Percentiles rank a stretch among this genome's conserved stretches.
Evolutionary conservation across 2,329 filamentous ascomycete species (phyloP).

Genomic region (Penicillium hesseltinei): DNA sequence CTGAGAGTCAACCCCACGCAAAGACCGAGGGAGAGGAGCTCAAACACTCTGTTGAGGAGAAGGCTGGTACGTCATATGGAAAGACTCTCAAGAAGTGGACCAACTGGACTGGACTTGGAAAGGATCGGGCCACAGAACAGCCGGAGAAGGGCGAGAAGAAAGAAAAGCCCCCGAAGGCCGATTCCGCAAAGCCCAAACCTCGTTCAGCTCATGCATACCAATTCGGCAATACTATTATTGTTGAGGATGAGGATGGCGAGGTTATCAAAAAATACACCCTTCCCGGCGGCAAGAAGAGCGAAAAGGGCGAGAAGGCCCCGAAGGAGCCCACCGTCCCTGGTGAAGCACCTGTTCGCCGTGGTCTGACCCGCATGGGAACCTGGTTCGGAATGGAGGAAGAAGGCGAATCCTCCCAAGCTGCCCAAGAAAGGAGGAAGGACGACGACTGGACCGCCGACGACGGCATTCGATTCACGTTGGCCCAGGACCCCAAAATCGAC

Average conservation of each 20-base stretch:
- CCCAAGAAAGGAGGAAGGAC: constrained; percentile 27
- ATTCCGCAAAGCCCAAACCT: constrained; percentile 22
- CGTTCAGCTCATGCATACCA: constrained; percentile 66
- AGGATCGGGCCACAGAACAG: constrained; percentile 22
- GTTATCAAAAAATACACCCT: constrained; percentile 69
- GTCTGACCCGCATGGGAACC: constrained; percentile 59
- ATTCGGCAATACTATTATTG: constrained; percentile 69
- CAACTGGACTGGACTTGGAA: constrained; percentile 47
- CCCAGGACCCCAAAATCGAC: constrained; percentile 41
- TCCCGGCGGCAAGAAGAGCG: constrained; percentile 44
- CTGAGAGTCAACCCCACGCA: constrained; percentile 44
- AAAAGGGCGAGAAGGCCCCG: constrained; percentile 27
- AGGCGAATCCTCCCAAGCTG: constrained; percentile 32
- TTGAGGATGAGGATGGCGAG: constrained; percentile 67
- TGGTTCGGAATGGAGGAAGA: constrained; percentile 50
- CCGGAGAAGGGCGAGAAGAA: constrained; percentile 26
- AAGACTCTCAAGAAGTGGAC: constrained; percentile 49
- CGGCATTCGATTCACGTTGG: constrained; percentile 61
- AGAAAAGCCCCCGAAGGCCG: constrained; percentile 16
- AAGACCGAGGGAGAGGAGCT: constrained; percentile 47
- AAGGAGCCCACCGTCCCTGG: constrained; percentile 23
- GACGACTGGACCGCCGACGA: constrained; percentile 46
- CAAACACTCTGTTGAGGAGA: constrained; percentile 38
- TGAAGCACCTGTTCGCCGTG: constrained; percentile 48
- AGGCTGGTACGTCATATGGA: constrained; percentile 34